Evolutionary conservation across 2,329 filamentous ascomycete genomes (phyloP), one percentile per base, ranked within the genome.

Genomic region (Nannizziopsis arthrosporioides): DNA sequence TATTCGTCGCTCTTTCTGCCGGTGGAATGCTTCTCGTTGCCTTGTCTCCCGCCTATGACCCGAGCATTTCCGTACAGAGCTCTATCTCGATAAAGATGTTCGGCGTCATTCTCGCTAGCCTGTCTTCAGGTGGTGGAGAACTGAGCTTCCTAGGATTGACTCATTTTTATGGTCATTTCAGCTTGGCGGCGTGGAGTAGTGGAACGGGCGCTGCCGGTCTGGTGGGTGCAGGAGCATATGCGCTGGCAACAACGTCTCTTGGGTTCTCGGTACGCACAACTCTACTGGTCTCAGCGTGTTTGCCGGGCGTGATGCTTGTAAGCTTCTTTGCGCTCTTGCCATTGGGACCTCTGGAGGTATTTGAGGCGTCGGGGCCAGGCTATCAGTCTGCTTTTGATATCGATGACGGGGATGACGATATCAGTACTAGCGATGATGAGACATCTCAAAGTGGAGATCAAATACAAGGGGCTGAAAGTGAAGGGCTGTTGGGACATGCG

Each of bases 121-220:
- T 96, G 44, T 85, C 85, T 57, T 87, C 82, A 53, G 92, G 92
- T 12, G 85, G 76, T 14, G 92, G 92, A 30, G 92, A 96, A 69
- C 72, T 95, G 51, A 93, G 84, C 65, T 95, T 96, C 61, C 70
- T 98, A 5, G 84, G 87, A 1, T 68, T 98, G 59, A 94, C 90
- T 11, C 90, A 96, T 63, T 95, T 84, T 69, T 96, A 96, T 59
- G 92, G 90, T 0, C 81, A 80, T 7, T 82, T 85, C 65, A 87
- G 86, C 57, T 74, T 96, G 14, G 89, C 89, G 0, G 82, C 86
- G 32, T 98, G 92, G 92, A 85, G 87, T 0, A 90, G 84, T 54
- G 90, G 90, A 0, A 95, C 90, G 0, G 90, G 90, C 1, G 90
- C 84, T 0, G 90, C 90, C 0, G 90, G 90, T 0, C 65, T 98